These are phyloP conservation scores for Fusarium subtropicale DNA, from an alignment of 2,329 filamentous ascomycete genomes.

Conservation along the genomic window DNA sequence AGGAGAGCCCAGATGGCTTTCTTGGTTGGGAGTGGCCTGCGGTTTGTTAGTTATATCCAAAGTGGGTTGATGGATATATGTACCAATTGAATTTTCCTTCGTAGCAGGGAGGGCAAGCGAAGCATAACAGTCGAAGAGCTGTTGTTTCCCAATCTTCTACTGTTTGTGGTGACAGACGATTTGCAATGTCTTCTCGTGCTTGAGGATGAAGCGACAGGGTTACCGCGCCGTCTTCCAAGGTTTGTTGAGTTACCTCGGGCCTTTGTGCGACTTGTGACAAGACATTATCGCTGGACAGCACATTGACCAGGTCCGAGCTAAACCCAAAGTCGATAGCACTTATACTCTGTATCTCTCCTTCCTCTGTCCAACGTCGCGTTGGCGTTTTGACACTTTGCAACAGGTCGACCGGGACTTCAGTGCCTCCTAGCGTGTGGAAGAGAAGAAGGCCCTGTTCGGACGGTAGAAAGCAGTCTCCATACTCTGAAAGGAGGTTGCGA, in stretches of 20 bases:
- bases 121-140: conserved; percentile 46
- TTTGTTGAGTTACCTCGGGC: conserved; percentile 26
- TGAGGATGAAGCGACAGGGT: conserved; percentile 40
- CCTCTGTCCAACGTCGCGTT: conserved; percentile 44
- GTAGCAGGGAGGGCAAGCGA: conserved; percentile 49
- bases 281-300: conserved; percentile 34
- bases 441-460: conserved; percentile 46
- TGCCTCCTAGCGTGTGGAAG: conserved; percentile 40
- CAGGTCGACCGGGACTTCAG: conserved; percentile 41
- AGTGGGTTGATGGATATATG: fast-evolving
- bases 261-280: conserved; percentile 12
- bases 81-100: conserved; percentile 51
- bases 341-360: conserved; percentile 45
- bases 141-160: conserved; percentile 36
- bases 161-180: conserved; percentile 25
- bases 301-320: conserved; percentile 25
- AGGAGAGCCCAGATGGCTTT: conserved; percentile 47
- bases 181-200: neutral
- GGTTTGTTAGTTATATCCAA: neutral
- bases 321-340: conserved; percentile 44
- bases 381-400: conserved; percentile 37
- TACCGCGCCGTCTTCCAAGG: conserved; percentile 34
- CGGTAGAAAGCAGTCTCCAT: conserved; percentile 43
- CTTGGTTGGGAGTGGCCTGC: conserved; percentile 44
- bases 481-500: conserved; percentile 44